Evolutionary conservation across 2,329 filamentous ascomycete species (phyloP), one percentile per base, ranked within the genome.

Genomic region (Sporothrix variecibatus): DNA sequence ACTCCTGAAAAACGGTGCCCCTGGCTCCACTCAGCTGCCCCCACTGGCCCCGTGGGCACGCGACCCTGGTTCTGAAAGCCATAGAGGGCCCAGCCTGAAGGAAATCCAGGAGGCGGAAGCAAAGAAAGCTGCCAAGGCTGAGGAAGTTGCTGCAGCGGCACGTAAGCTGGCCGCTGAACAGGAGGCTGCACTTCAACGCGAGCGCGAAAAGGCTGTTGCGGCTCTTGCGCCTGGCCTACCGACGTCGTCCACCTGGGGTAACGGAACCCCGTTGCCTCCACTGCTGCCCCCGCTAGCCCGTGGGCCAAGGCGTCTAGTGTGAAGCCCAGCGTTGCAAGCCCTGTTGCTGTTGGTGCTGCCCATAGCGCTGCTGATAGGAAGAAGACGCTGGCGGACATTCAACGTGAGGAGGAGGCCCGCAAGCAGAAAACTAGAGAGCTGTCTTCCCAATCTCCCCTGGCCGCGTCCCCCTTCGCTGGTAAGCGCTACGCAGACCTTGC

Each of bases 21-120:
- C 58, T 20, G 80, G 80, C 4, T 80, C 82, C 0, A 80, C 83
- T 7, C 85, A 87, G 76, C 72, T 88, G 1, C 89, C 94, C 3
- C 94, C 95, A 0, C 85, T 98, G 77, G 96, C 96, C 0, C 96
- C 96, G 0, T 99, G 96, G 96, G 96, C 96, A 5, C 96, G 96
- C 81, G 94, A 98, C 77, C 88, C 89, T 2, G 92, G 93, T 68
- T 84, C 86, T 5, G 87, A 90, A 75, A 84, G 88, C 31, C 90
- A 93, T 56, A 97, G 93, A 82, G 95, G 94, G 0, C 96, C 95
- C 1, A 98, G 95, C 75, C 85, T 99, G 76, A 97, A 94, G 84
- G 95, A 99, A 80, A 99, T 99, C 31, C 96, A 99, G 82, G 95
- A 97, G 82, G 92, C 94, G 4, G 96, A 99, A 82, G 95, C 95